Conservation (phyloP, 2,329 filamentous ascomycete genomes). For the Emmonsiellopsis sp. region DNA sequence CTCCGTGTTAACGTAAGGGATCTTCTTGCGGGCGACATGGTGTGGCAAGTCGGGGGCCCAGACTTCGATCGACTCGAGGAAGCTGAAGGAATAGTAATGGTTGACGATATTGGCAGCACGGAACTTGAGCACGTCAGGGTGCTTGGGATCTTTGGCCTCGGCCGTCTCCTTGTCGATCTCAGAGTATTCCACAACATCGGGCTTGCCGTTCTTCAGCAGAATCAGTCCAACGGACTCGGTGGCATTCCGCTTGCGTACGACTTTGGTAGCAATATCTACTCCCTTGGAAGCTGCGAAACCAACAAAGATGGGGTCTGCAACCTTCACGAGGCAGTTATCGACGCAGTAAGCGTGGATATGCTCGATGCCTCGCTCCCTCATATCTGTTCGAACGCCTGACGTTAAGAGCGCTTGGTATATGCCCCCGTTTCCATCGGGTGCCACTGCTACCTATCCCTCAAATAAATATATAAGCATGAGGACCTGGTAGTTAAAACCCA, state of each 20-base stretch:
- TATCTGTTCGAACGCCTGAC: constrained; percentile 73
- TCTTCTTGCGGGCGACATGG: constrained; percentile 98
- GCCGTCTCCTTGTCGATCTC: constrained; percentile 88
- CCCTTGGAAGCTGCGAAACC: constrained; percentile 81
- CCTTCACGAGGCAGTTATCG: constrained; percentile 97
- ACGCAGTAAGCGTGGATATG: constrained; percentile 98
- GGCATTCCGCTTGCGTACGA: constrained; percentile 95
- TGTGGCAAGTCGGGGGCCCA: constrained; percentile 84
- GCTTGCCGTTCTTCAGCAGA: constrained; percentile 86
- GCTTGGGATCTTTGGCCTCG: constrained; percentile 74
- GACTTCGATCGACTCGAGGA: constrained; percentile 79
- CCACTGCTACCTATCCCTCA: constrained; percentile 61
- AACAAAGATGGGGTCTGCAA: constrained; percentile 93
- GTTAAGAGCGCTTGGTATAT: constrained; percentile 85
- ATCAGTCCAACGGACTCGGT: constrained; percentile 95
- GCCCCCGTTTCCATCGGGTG: constrained; percentile 93
- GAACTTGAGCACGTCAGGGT: constrained; percentile 80
- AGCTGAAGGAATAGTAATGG: constrained; percentile 96
- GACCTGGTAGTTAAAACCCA: neutral
- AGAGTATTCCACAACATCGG: constrained; percentile 96
- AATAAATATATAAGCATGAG: constrained; percentile 7
- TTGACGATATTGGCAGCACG: constrained; percentile 98
- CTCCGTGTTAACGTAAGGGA: constrained; percentile 69
- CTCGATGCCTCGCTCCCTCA: constrained; percentile 79
- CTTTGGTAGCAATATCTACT: constrained; percentile 96